Evolutionary conservation across 768 basidiomycete genomes (phyloP).

Genomic region (Rhodotorula graminis): DNA sequence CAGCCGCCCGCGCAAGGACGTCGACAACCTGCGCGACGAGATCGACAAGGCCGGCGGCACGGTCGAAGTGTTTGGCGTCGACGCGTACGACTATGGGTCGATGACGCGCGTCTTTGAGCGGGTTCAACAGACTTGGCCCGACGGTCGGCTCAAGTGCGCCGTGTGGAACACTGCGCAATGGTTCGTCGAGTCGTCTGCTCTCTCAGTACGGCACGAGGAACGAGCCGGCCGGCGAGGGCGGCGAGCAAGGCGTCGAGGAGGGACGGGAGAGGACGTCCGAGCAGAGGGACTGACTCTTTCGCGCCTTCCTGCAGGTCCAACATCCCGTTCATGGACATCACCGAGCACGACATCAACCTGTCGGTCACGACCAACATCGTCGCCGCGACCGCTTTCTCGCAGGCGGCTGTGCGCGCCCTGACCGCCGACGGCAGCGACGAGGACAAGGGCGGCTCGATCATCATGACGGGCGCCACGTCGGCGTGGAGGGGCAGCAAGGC

Average conservation of each 20-base stretch:
- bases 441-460: slow-evolving; percentile 23
- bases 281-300: background rate
- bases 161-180: slow-evolving; percentile 39
- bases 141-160: slow-evolving; percentile 14
- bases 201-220: too few relatives aligned
- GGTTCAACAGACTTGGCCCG: slow-evolving; percentile 13
- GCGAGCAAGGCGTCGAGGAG: too few relatives aligned
- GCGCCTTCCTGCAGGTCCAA: background rate
- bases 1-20: slow-evolving; percentile 17
- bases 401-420: slow-evolving; percentile 17
- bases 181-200: background rate
- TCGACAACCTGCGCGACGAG: slow-evolving; percentile 20
- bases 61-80: slow-evolving; percentile 22
- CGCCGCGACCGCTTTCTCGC: slow-evolving; percentile 22
- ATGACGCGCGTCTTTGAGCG: slow-evolving; percentile 9
- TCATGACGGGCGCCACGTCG: slow-evolving; percentile 35
- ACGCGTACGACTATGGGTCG: slow-evolving; percentile 9
- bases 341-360: slow-evolving; percentile 15
- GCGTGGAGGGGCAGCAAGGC: slow-evolving; percentile 22
- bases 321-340: slow-evolving; percentile 39
- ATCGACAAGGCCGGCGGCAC: slow-evolving; percentile 4
- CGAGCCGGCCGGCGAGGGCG: too few relatives aligned
- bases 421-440: background rate
- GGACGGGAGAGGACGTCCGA: background rate
- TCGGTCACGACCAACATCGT: slow-evolving; percentile 31